Base-by-base conservation (phyloP, 2,329 filamentous ascomycete species). In the Aspergillus novofumigatus region DNA sequence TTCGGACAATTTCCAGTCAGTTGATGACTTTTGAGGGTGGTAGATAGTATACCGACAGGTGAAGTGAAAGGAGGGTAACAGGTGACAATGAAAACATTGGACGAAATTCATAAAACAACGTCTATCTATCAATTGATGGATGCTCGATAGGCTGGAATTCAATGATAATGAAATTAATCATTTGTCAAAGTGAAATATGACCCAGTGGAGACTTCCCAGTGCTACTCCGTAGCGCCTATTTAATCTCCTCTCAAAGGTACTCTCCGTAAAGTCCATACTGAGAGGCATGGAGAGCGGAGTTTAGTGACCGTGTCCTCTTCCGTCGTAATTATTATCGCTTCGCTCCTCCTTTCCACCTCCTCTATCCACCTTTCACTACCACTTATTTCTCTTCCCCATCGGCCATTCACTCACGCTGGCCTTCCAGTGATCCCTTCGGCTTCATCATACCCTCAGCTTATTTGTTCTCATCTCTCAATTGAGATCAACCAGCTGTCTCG, bases 401-500 rank as follows among this genome's bases (percentile, higher is more conserved):
- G 10, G 21, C 11, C 23, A 25, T 14, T 25, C 11, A 14, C 11
- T 47, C 44, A 26, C 23, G 14, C 44, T 23, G 20, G 14, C 44
- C 11, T 14, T 47, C 23, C 20, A 25, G 20, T 11, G 44, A 47
- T 47, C 23, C 11, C 21, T 47, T 38, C 11, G 23, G 44, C n/a
- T 47, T 25, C 44, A 26, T 45, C 20, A 45, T 23, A 21, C 4
- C 4, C 14, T 47, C 21, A 47, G 53, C 44, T 47, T 47, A 4
- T 26, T 23, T 26, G 44, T 14, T 47, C 44, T 47, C 44, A 47
- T 47, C 14, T 47, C 44, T 47, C 44, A 14, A 20, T 26, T 21
- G 21, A 23, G 23, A 47, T 47, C 44, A 14, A 23, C 21, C 21
- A 23, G 59, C 48, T 54, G 61, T 51, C 52, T 62, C 62, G 53